A percentile compares a stretch with the other conserved stretches of the same genome.
Evolutionary conservation across 169 alveolate species (phyloP).

Genomic region (Besnoitia besnoiti): DNA sequence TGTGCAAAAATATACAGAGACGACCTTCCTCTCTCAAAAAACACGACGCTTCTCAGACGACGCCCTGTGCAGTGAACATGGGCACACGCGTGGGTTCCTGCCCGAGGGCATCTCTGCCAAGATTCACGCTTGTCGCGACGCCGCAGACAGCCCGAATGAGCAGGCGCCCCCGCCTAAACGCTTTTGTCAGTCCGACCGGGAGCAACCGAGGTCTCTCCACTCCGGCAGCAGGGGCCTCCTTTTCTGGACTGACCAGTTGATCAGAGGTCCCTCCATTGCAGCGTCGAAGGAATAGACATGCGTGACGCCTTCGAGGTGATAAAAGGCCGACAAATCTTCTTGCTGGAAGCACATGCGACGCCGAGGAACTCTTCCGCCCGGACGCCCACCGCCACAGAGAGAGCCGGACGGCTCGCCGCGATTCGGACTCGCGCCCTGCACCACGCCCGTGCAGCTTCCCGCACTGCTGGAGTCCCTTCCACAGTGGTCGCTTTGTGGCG

Average conservation of each 20-base stretch:
- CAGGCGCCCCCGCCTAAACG: too few relatives aligned
- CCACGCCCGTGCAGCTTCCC: background rate
- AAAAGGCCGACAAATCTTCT: conserved; percentile 84
- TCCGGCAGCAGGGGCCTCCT: too few relatives aligned
- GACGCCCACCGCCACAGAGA: background rate
- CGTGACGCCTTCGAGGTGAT: conserved; percentile 84
- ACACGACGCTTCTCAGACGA: too few relatives aligned
- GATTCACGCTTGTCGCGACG: too few relatives aligned
- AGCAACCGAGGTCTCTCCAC: too few relatives aligned
- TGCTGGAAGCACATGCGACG: conserved; percentile 78
- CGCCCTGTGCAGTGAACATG: too few relatives aligned
- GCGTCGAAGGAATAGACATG: conserved; percentile 86
- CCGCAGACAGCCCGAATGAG: too few relatives aligned
- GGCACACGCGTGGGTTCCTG: too few relatives aligned
- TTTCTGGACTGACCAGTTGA: conserved; percentile 74
- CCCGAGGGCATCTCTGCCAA: too few relatives aligned
- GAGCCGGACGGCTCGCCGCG: background rate
- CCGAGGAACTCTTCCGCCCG: conserved; percentile 7
- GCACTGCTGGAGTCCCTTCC: background rate
- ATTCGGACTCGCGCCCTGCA: background rate
- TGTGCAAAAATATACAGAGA: too few relatives aligned
- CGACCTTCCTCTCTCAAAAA: too few relatives aligned
- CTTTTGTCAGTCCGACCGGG: too few relatives aligned
- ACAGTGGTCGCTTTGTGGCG: background rate
- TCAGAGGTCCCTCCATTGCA: conserved; percentile 87